These are phyloP conservation scores for Geotrichum reessii DNA, from an alignment of 1,139 yeast species.

Conservation along the genomic window DNA sequence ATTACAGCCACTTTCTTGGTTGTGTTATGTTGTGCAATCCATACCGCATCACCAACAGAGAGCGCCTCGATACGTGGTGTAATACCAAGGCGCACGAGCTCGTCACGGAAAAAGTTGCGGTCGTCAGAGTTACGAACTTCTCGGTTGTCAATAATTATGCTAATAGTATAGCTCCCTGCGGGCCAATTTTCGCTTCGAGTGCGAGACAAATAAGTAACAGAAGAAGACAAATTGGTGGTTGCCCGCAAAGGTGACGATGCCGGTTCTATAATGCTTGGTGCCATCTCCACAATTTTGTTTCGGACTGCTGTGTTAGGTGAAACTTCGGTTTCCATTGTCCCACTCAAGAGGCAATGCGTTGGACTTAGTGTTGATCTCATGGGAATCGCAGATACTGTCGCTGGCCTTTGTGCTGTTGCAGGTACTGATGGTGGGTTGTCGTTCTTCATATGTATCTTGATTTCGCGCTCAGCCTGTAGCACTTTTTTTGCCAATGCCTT, in stretches of 20 bases:
- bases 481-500: slow-evolving; percentile 54
- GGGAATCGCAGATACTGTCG: not conserved
- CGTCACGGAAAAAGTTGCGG: slow-evolving; percentile 38
- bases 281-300: slow-evolving; percentile 10
- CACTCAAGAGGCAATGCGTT: not conserved
- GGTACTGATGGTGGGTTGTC: not conserved
- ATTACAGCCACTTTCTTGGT: slow-evolving; percentile 63
- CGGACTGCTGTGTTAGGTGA: slow-evolving; percentile 15
- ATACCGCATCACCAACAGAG: slow-evolving; percentile 79
- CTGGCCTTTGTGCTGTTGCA: not conserved
- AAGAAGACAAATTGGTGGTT: not conserved
- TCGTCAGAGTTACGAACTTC: slow-evolving; percentile 47
- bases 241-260: not conserved
- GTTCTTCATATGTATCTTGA: not conserved
- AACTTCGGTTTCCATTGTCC: not conserved
- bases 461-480: slow-evolving; percentile 41
- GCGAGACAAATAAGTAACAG: not conserved
- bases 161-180: slow-evolving; percentile 50
- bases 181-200: slow-evolving; percentile 41
- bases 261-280: not conserved
- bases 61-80: slow-evolving; percentile 52
- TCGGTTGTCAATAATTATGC: slow-evolving; percentile 70
- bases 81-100: slow-evolving; percentile 48
- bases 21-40: slow-evolving; percentile 70
- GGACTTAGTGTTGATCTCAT: not conserved